These are phyloP conservation scores for Lycium ferocissimum DNA, from an alignment of 257 asterid species.

Conservation along the genomic window DNA sequence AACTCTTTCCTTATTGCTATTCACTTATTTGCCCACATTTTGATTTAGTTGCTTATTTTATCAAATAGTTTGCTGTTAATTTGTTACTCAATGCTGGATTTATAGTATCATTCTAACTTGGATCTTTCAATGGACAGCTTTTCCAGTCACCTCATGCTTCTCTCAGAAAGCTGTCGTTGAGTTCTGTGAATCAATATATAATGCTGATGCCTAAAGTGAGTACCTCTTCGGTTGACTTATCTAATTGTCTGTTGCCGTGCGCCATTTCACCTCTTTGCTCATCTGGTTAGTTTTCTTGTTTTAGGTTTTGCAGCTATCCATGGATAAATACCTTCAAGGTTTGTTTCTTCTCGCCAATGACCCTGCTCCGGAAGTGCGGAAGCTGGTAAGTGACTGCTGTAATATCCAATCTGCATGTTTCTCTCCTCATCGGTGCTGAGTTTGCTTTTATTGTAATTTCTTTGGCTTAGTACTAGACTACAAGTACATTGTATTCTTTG, in stretches of 20 bases:
- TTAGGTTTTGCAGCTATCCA: slow-evolving; percentile 70
- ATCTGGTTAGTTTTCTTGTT: slow-evolving; percentile 29
- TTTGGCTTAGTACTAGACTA: neutral
- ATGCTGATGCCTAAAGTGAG: slow-evolving; percentile 96
- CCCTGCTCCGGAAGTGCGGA: slow-evolving; percentile 81
- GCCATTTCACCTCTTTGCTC: slow-evolving; percentile 16
- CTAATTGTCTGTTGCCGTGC: slow-evolving; percentile 27
- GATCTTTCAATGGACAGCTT: slow-evolving; percentile 60
- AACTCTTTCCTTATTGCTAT: slow-evolving; percentile 11
- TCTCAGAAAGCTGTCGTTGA: slow-evolving; percentile 81
- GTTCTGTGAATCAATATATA: slow-evolving; percentile 88
- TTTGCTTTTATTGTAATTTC: neutral
- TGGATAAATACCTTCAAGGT: slow-evolving; percentile 95
- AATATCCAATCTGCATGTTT: neutral
- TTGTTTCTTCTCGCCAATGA: slow-evolving; percentile 91
- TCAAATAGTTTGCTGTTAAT: neutral
- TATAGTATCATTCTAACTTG: slow-evolving; percentile 20
- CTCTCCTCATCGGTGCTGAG: neutral
- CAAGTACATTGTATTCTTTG: neutral
- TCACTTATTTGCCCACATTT: neutral
- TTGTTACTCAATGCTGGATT: slow-evolving; percentile 16
- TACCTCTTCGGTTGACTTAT: slow-evolving; percentile 30
- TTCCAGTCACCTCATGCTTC: slow-evolving; percentile 85
- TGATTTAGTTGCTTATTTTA: slow-evolving; percentile 14
- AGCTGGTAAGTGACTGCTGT: slow-evolving; percentile 66